Conservation (phyloP, 1,284 basidiomycete species). For the Marasmius sp. region DNA sequence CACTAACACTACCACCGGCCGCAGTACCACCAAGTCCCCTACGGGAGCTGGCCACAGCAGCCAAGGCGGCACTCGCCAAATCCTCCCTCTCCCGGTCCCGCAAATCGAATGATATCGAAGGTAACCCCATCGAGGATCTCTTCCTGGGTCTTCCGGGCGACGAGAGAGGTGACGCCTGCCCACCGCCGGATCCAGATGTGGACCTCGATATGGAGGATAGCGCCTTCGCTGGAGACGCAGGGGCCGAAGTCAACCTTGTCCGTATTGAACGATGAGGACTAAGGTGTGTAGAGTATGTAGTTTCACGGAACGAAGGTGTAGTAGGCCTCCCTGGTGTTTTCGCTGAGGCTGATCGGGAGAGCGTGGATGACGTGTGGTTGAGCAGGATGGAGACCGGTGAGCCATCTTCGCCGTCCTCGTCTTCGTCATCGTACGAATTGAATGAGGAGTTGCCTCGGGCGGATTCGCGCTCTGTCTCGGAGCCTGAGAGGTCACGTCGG, state of each 20-base stretch:
- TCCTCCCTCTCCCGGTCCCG: slow-evolving; percentile 45
- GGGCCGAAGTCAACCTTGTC: slow-evolving; percentile 49
- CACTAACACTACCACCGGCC: slow-evolving; percentile 42
- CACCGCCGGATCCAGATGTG: neutral
- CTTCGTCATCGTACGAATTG: neutral
- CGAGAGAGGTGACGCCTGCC: neutral
- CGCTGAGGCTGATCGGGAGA: neutral
- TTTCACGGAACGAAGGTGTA: slow-evolving; percentile 13
- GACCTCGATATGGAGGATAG: slow-evolving; percentile 16
- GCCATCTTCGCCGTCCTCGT: neutral
- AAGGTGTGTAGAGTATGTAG: slow-evolving; percentile 26
- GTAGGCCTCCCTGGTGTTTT: slow-evolving; percentile 4
- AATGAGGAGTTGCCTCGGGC: slow-evolving; percentile 16
- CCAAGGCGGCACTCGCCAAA: slow-evolving; percentile 56
- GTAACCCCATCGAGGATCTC: slow-evolving; percentile 26
- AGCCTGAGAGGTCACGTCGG: slow-evolving; percentile 53
- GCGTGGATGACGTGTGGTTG: slow-evolving; percentile 32
- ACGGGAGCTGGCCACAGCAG: slow-evolving; percentile 57
- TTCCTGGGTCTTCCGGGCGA: slow-evolving; percentile 20
- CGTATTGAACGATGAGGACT: slow-evolving; percentile 7
- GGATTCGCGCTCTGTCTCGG: slow-evolving; percentile 74
- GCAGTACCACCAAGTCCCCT: slow-evolving; percentile 39
- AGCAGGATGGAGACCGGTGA: slow-evolving; percentile 26
- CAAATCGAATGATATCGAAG: slow-evolving; percentile 17
- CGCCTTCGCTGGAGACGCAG: slow-evolving; percentile 52